phyloP scores from a whole-genome alignment of 2,329 filamentous ascomycete species.

The Claviceps digitariae region DNA sequence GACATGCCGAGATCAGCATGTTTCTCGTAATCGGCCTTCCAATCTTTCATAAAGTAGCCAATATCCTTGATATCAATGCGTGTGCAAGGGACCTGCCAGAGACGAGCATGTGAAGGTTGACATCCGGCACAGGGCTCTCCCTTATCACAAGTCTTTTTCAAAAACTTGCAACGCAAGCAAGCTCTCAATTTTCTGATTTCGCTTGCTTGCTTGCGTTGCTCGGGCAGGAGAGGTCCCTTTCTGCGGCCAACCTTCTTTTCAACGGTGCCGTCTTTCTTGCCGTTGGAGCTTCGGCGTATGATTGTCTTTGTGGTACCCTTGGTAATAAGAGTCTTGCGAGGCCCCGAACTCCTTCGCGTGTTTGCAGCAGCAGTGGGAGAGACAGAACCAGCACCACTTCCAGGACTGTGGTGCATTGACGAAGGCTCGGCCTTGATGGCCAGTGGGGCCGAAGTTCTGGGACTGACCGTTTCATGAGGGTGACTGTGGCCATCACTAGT shows the following conservation, averaged over 20 bases:
- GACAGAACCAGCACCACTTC: slow-evolving; percentile 45
- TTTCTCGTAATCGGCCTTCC: slow-evolving; percentile 92
- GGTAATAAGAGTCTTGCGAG: slow-evolving; percentile 62
- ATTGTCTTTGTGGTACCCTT: slow-evolving; percentile 71
- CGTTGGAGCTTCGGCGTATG: slow-evolving; percentile 61
- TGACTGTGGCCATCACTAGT: slow-evolving; percentile 40
- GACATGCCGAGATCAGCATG: slow-evolving; percentile 79
- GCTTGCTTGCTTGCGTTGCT: slow-evolving; percentile 91
- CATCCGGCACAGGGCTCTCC: slow-evolving; percentile 92
- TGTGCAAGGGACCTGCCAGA: slow-evolving; percentile 97
- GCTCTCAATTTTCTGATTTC: slow-evolving; percentile 92
- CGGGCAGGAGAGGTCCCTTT: slow-evolving; percentile 77
- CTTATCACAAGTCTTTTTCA: slow-evolving; percentile 98
- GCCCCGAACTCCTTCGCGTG: slow-evolving; percentile 51
- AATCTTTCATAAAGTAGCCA: slow-evolving; percentile 97
- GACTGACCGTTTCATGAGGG: slow-evolving; percentile 46
- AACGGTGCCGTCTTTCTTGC: slow-evolving; percentile 61
- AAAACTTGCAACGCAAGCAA: slow-evolving; percentile 91
- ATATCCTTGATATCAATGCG: slow-evolving; percentile 98
- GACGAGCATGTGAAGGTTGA: slow-evolving; percentile 83
- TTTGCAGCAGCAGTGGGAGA: slow-evolving; percentile 49
- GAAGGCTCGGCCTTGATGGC: slow-evolving; percentile 45
- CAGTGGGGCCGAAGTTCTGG: slow-evolving; percentile 53
- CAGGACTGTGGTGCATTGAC: slow-evolving; percentile 45
- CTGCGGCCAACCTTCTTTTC: slow-evolving; percentile 92